Percentiles rank a stretch among this genome's conserved stretches.
Conservation (phyloP, 2,329 filamentous ascomycete genomes). For the Aspergillus sp. region DNA sequence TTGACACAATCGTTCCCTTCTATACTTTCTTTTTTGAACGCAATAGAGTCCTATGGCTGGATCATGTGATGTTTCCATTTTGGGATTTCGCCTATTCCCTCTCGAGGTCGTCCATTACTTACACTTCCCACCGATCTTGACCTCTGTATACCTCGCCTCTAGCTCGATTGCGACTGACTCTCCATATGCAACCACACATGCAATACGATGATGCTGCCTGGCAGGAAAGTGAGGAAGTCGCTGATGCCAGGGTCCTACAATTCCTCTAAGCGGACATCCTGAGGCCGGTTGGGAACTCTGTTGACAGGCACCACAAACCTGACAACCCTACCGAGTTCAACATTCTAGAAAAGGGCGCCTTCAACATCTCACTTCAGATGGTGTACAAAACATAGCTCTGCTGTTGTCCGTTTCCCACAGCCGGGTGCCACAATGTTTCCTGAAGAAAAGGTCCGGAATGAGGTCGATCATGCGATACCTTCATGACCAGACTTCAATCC, state of each 20-base stretch:
- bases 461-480: constrained; percentile 20
- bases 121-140: too few relatives aligned
- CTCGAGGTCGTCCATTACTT: too few relatives aligned
- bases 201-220: constrained; percentile 13
- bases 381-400: constrained; percentile 14
- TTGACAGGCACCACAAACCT: constrained; percentile 7
- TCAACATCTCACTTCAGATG: constrained; percentile 22
- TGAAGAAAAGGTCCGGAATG: constrained; percentile 26
- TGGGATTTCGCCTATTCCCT: too few relatives aligned
- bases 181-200: constrained; percentile 7
- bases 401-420: constrained; percentile 20
- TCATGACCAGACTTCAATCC: constrained; percentile 15
- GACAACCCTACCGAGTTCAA: constrained; percentile 6
- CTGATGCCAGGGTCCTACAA: constrained; percentile 14
- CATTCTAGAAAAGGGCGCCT: constrained; percentile 12
- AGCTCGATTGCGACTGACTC: not conserved
- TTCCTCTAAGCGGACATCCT: constrained; percentile 7
- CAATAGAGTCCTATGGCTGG: too few relatives aligned
- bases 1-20: too few relatives aligned
- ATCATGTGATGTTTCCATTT: too few relatives aligned
- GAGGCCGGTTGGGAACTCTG: constrained; percentile 8
- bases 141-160: too few relatives aligned
- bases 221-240: constrained; percentile 16
- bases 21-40: too few relatives aligned
- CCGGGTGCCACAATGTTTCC: constrained; percentile 24